phyloP scores from a whole-genome alignment of 345 rosid genomes.

The Nasturtium officinale region DNA sequence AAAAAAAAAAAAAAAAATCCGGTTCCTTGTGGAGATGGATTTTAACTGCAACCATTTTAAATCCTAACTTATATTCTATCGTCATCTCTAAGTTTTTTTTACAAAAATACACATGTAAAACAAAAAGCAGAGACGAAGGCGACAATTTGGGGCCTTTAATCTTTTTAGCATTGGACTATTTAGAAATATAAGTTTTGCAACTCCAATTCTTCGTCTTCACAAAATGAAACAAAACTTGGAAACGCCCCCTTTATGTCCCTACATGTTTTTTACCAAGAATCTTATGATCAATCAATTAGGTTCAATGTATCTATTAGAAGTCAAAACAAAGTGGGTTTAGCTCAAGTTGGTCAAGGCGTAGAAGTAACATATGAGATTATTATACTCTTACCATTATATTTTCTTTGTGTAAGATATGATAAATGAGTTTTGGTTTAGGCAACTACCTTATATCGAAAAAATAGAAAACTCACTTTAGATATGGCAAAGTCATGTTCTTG shows the following conservation, averaged over 20 bases:
- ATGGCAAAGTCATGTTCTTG: conserved; percentile 94
- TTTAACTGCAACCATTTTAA: not conserved
- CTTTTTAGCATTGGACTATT: not conserved
- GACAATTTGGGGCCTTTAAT: not conserved
- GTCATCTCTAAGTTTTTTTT: conserved; percentile 6
- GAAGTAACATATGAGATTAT: not conserved
- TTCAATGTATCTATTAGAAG: conserved; percentile 6
- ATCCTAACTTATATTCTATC: not conserved
- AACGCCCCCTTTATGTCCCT: conserved; percentile 84
- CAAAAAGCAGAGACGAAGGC: conserved; percentile 13
- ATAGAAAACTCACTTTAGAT: conserved; percentile 63
- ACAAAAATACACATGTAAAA: conserved; percentile 7
- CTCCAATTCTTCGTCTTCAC: conserved; percentile 69
- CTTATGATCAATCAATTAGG: conserved; percentile 6
- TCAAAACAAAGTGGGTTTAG: conserved; percentile 1
- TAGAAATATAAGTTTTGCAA: conserved; percentile 34
- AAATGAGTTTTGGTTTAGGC: not conserved
- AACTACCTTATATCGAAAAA: not conserved
- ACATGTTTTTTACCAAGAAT: conserved; percentile 21
- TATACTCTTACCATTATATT: too few relatives aligned
- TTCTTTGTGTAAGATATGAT: not conserved
- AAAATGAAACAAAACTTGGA: conserved; percentile 66
- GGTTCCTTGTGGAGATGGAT: too few relatives aligned
- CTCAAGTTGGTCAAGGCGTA: not conserved
- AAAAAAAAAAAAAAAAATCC: too few relatives aligned